These are phyloP conservation scores for Bipolaris victoriae DNA, from an alignment of 2,329 filamentous ascomycete genomes.

Conservation along the genomic window DNA sequence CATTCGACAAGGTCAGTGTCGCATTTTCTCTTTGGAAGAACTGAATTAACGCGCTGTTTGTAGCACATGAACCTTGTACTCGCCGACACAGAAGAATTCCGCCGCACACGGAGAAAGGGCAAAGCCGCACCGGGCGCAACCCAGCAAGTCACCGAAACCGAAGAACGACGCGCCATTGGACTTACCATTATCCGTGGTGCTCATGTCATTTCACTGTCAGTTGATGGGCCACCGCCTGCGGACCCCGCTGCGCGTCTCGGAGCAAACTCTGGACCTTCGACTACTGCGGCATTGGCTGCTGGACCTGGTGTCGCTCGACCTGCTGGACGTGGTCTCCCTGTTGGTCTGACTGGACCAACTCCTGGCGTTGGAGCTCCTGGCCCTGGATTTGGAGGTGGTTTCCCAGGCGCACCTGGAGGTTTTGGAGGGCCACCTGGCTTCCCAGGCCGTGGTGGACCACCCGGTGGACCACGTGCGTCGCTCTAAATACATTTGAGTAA, in stretches of 20 bases:
- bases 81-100: constrained; percentile 80
- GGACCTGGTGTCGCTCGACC: constrained; percentile 91
- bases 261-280: constrained; percentile 67
- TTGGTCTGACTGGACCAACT: constrained; percentile 87
- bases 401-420: constrained; percentile 46
- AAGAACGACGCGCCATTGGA: constrained; percentile 97
- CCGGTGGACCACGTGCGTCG: constrained; percentile 47
- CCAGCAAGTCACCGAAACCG: constrained; percentile 76
- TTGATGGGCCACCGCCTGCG: constrained; percentile 93
- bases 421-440: constrained; percentile 46
- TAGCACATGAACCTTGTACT: constrained; percentile 99
- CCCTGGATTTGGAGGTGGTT: constrained; percentile 61
- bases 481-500: background rate
- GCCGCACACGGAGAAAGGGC: constrained; percentile 50
- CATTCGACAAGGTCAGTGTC: constrained; percentile 85
- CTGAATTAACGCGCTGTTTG: constrained; percentile 21
- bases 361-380: constrained; percentile 83
- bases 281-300: constrained; percentile 69
- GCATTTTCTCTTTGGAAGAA: background rate
- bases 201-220: constrained; percentile 91
- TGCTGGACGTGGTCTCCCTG: constrained; percentile 81
- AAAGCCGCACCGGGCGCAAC: constrained; percentile 72
- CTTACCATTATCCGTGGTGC: constrained; percentile 93
- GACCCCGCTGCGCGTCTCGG: constrained; percentile 91
- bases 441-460: constrained; percentile 47